Conservation (phyloP, 1,139 yeast genomes). For the Sugiyamaella sp. region DNA sequence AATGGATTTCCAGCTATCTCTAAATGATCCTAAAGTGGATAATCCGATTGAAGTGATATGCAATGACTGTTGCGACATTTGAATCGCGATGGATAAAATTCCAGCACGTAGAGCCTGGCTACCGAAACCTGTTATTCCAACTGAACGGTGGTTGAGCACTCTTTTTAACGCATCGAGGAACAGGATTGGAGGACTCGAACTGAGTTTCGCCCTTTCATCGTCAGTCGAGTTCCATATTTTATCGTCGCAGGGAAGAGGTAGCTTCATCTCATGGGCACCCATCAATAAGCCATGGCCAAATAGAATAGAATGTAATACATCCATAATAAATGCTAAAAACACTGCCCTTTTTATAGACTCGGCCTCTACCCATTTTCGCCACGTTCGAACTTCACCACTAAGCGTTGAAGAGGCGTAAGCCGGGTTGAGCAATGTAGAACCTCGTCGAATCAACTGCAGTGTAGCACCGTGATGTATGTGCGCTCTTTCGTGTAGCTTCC, state of each 20-base stretch:
- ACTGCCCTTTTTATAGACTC: conserved; percentile 80
- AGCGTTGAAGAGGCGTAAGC: conserved; percentile 23
- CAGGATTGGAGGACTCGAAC: conserved; percentile 36
- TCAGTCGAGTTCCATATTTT: conserved; percentile 64
- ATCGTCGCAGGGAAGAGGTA: conserved; percentile 79
- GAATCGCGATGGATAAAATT: conserved; percentile 65
- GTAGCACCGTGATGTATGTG: conserved; percentile 79
- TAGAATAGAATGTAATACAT: conserved; percentile 72
- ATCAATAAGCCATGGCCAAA: conserved; percentile 75
- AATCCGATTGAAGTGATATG: conserved; percentile 55
- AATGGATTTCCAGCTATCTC: conserved; percentile 18
- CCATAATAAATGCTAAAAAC: conserved; percentile 76
- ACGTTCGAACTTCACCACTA: conserved; percentile 27
- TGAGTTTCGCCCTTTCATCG: conserved; percentile 33
- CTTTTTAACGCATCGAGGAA: conserved; percentile 61
- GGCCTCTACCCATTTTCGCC: conserved; percentile 62
- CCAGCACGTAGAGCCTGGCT: conserved; percentile 71
- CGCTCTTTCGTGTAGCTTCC: conserved; percentile 65
- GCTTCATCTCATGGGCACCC: conserved; percentile 69
- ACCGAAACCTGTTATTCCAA: conserved; percentile 57
- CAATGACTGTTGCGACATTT: conserved; percentile 72
- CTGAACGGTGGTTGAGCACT: conserved; percentile 55
- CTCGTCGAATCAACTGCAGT: conserved; percentile 68
- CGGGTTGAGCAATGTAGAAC: conserved; percentile 56
- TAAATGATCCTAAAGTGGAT: conserved; percentile 32